Conservation (phyloP, 257 asterid species). For the Nemophila menziesii region DNA sequence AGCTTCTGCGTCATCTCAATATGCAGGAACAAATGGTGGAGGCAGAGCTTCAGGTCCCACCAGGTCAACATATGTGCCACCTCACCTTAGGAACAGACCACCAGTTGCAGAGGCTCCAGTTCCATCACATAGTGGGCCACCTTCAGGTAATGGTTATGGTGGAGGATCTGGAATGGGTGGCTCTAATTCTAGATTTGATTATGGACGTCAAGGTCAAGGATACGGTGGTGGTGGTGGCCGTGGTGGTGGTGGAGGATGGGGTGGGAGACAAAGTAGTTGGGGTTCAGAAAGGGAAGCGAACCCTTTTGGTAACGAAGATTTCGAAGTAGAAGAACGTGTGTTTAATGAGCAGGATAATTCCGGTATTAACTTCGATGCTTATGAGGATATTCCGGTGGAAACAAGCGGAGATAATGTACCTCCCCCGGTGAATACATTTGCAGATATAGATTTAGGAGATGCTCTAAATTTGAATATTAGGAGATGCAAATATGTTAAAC, state of each 20-base stretch:
- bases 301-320: slow-evolving; percentile 61
- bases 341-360: slow-evolving; percentile 60
- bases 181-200: slow-evolving; percentile 47
- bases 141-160: slow-evolving; percentile 36
- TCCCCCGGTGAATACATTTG: slow-evolving; percentile 71
- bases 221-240: slow-evolving; percentile 51
- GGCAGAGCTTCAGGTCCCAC: slow-evolving; percentile 34
- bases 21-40: slow-evolving; percentile 30
- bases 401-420: slow-evolving; percentile 80
- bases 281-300: slow-evolving; percentile 63
- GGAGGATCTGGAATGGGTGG: slow-evolving; percentile 40
- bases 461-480: slow-evolving; percentile 60
- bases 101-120: slow-evolving; percentile 40
- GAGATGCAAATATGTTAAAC: slow-evolving; percentile 80
- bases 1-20: slow-evolving; percentile 32
- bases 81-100: slow-evolving; percentile 66
- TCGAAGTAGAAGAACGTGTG: slow-evolving; percentile 31
- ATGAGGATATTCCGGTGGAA: slow-evolving; percentile 88
- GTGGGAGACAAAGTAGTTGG: slow-evolving; percentile 40
- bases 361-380: slow-evolving; percentile 81
- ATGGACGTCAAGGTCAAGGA: slow-evolving; percentile 39
- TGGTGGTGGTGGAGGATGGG: slow-evolving; percentile 32
- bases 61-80: slow-evolving; percentile 66
- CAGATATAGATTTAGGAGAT: slow-evolving; percentile 78
- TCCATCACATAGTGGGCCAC: slow-evolving; percentile 41